Conservation (phyloP, 352 stramenopile species). For the Phytophthora sp. region DNA sequence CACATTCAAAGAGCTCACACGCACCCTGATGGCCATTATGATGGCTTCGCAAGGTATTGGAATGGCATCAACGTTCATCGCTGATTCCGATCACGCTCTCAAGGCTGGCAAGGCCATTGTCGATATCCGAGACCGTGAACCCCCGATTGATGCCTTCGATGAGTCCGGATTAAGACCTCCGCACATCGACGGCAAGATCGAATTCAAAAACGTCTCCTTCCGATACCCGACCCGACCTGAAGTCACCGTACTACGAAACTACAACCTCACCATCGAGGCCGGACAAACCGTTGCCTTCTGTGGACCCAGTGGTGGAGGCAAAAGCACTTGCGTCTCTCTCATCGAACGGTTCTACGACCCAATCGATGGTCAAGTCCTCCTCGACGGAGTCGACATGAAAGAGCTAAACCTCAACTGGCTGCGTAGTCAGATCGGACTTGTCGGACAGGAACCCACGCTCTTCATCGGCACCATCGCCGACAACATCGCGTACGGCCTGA, state of each 20-base stretch:
- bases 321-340: too few relatives aligned
- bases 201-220: constrained; percentile 74
- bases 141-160: constrained; percentile 50
- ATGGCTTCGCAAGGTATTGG: constrained; percentile 42
- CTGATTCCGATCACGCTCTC: constrained; percentile 72
- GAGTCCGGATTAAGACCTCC: neutral
- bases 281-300: constrained; percentile 66
- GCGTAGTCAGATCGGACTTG: too few relatives aligned
- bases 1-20: constrained; percentile 48
- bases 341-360: too few relatives aligned
- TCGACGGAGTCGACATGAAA: too few relatives aligned
- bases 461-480: too few relatives aligned
- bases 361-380: too few relatives aligned
- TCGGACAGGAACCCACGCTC: too few relatives aligned
- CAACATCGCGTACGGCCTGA: too few relatives aligned
- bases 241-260: constrained; percentile 68
- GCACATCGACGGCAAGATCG: constrained; percentile 18
- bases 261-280: constrained; percentile 79
- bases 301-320: constrained; percentile 44
- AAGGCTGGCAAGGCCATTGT: constrained; percentile 49
- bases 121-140: constrained; percentile 29
- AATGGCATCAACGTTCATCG: constrained; percentile 30
- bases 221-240: constrained; percentile 70
- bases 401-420: too few relatives aligned
- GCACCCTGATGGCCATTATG: constrained; percentile 58